Base-by-base conservation (phyloP, 139 green algal species). In the Chlamydomonas sp. region DNA sequence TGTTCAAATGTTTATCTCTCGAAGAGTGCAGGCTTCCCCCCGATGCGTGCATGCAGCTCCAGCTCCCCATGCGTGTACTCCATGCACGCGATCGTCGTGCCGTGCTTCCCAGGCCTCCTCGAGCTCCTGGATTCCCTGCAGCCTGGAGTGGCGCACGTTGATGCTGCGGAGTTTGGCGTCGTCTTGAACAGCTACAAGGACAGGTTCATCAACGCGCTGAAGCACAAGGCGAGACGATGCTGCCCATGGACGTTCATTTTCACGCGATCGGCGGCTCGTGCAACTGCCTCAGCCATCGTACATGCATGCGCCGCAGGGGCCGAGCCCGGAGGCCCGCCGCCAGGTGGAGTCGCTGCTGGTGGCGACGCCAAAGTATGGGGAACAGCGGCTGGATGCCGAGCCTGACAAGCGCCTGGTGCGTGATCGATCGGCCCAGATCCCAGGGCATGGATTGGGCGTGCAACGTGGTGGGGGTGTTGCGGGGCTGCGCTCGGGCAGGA, bases 341-440 rank as follows among this genome's bases (percentile, higher is more conserved):
- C 72, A 83, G 39, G 83, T 91, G 37, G 67, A 82, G 61, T 50
- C 31, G 8, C 66, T 83, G 35, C 72, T 48, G 16, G 77, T 85
- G 20, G 39, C 58, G 1, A 85, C 81, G 0, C 62, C 69, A 0
- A 78, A 73, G 49, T 76, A 75, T 75, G 85, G 85, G 1, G 69
- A 78, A 43, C 61, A 87, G 36, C 61, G 70, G 35, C 79, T 92
- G 13, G 86, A 92, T 66, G 72, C 75, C 3, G 85, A 86, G 48
- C 84, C 86, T 2, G 85, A 92, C 31, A 71, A 85, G 37, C 60
- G 73, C 29, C 72, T 85, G 69, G 82, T 88, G 48, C 58, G 65
- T n/a, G n/a, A n/a, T n/a, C n/a, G n/a, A 48, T 10, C 43, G 20
- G 43, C 43, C 13, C 13, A 26, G 13, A 20, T 54, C 13, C 43